These are phyloP conservation scores for Zoysia pacifica DNA, from an alignment of 176 grass and related monocot genomes.

Conservation along the genomic window DNA sequence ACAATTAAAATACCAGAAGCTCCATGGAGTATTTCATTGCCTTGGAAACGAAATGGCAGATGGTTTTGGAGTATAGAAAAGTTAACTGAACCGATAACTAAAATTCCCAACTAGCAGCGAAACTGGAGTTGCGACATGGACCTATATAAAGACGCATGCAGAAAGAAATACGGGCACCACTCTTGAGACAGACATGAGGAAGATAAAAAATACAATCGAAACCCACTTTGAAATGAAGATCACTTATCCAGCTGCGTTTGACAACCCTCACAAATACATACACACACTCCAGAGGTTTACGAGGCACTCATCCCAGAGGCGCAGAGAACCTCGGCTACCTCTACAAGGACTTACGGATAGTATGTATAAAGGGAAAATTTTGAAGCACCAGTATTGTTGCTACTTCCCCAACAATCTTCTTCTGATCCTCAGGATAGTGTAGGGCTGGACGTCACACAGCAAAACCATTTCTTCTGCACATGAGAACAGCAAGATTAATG, in stretches of 20 bases:
- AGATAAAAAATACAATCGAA: constrained; percentile 44
- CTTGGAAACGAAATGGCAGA: not conserved
- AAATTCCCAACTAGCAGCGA: not conserved
- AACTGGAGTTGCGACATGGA: too few species aligned
- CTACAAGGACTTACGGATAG: constrained; percentile 67
- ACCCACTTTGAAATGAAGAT: constrained; percentile 31
- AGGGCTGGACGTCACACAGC: constrained; percentile 73
- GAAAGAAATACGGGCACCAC: too few species aligned
- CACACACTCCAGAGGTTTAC: constrained; percentile 47
- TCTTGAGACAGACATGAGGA: not conserved
- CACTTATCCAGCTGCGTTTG: constrained; percentile 31
- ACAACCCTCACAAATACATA: constrained; percentile 52
- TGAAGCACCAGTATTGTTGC: constrained; percentile 46
- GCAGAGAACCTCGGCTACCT: constrained; percentile 35
- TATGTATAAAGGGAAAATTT: constrained; percentile 57
- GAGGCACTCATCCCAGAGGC: constrained; percentile 33
- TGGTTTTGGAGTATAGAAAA: too few species aligned
- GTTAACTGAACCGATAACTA: not conserved
- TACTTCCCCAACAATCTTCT: constrained; percentile 2
- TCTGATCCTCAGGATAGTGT: constrained; percentile 71
- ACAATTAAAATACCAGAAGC: not conserved
- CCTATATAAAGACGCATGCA: too few species aligned
- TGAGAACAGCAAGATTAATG: not conserved
- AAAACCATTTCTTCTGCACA: constrained; percentile 90
- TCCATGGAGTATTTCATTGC: not conserved